Evolutionary conservation across 1,284 basidiomycete species (phyloP), one percentile per base, ranked within the genome.

Genomic region (Chiua sp.): DNA sequence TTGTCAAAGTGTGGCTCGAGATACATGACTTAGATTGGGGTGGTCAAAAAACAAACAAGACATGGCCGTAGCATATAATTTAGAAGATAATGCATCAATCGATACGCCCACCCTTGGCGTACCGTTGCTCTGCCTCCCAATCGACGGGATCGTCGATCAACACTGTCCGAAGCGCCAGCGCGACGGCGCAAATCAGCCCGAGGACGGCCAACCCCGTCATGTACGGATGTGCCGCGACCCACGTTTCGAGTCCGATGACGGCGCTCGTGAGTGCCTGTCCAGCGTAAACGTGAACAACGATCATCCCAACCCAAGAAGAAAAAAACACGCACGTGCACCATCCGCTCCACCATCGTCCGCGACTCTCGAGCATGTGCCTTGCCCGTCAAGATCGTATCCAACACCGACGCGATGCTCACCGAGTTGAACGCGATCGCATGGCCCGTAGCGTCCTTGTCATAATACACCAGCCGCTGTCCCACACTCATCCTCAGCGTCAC

Each of bases 381-480:
- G 0, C 88, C 87, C 26, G 78, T 77, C 3, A 85, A 80, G 15
- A 90, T 84, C 10, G 85, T 87, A 51, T 93, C 88, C 12, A 97
- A 78, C 1, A 92, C 82, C 0, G 86, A 83, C 62, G 91, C 90
- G 28, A 96, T 78, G 61, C 82, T 86, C 10, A 79, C 69, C 3
- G 76, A 75, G 2, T 85, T 82, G 37, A 95, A 76, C 46, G 78
- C 69, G 62, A 96, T 84, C 6, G 75, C 77, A 28, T 77, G 73
- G 4, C 85, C 86, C 0, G 74, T 65, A 3, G 78, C 72, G 59
- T 91, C 87, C 13, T 71, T 69, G 70, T 91, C 80, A 67, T 86
- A 89, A 74, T 93, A 92, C 62, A 92, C 63, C 67, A 94, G 68
- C 64, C 84, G 76, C 90, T 44, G 28, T 8, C 22, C 12, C 20